Percentiles rank a stretch among this genome's conserved stretches.
Conservation (phyloP, 169 alveolate genomes). For the Eimeria maxima region DNA sequence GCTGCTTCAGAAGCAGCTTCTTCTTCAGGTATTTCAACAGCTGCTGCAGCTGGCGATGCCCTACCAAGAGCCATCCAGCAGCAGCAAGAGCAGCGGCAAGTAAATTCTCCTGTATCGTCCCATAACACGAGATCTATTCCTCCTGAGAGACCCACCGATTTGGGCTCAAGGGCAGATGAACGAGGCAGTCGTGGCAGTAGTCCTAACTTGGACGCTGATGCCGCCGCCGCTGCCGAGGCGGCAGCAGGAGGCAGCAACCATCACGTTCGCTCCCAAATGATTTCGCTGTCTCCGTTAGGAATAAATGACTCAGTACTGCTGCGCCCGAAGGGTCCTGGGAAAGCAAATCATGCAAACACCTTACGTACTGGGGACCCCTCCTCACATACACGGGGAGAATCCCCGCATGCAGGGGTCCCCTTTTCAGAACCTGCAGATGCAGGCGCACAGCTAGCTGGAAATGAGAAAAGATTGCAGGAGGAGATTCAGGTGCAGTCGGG, state of each 20-base stretch:
- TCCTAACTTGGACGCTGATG: not conserved
- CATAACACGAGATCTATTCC: not conserved
- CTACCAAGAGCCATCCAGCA: not conserved
- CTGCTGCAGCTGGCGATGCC: not conserved
- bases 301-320: not conserved
- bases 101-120: not conserved
- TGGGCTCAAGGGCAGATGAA: not conserved
- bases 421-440: not conserved
- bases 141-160: not conserved
- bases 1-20: constrained; percentile 25
- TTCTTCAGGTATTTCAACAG: not conserved
- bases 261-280: not conserved
- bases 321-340: not conserved
- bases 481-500: not conserved
- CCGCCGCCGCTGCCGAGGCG: not conserved
- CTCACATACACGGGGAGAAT: not conserved
- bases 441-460: not conserved
- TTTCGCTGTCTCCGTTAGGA: not conserved
- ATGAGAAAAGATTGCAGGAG: not conserved
- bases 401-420: not conserved
- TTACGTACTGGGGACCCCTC: not conserved
- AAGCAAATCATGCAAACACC: not conserved
- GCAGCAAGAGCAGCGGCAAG: constrained; percentile 46
- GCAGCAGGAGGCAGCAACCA: not conserved
- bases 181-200: not conserved